These are phyloP conservation scores for Aspergillus calidoustus DNA, from an alignment of 2,329 filamentous ascomycete genomes.

Conservation along the genomic window DNA sequence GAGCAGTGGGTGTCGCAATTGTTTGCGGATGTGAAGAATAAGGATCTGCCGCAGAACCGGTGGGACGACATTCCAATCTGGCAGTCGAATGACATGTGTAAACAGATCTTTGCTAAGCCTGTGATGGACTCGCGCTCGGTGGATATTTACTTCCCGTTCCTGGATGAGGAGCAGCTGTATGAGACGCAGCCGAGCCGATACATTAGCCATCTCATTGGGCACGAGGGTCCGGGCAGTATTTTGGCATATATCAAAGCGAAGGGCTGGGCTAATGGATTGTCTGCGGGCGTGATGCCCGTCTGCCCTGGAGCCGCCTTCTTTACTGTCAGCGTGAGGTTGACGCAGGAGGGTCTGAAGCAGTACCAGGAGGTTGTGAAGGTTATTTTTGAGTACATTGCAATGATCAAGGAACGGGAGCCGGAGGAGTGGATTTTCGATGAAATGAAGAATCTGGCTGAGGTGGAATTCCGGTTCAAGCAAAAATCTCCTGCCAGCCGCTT, in stretches of 20 bases:
- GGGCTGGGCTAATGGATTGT: constrained; percentile 85
- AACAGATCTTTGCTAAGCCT: constrained; percentile 84
- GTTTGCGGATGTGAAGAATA: constrained; percentile 81
- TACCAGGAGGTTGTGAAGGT: constrained; percentile 82
- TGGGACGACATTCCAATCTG: constrained; percentile 69
- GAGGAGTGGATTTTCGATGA: constrained; percentile 95
- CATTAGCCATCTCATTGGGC: constrained; percentile 85
- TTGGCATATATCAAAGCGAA: constrained; percentile 87
- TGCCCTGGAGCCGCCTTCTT: constrained; percentile 84
- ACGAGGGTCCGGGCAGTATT: constrained; percentile 91
- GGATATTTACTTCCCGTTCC: constrained; percentile 80
- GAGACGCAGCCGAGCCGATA: constrained; percentile 84
- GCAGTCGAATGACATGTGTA: constrained; percentile 63
- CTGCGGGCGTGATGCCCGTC: constrained; percentile 74
- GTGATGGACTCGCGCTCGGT: constrained; percentile 85
- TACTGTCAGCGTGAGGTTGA: constrained; percentile 77
- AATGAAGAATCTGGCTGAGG: constrained; percentile 85
- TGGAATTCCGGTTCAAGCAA: constrained; percentile 93
- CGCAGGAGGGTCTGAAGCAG: constrained; percentile 80
- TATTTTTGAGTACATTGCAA: constrained; percentile 88
- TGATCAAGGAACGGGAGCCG: constrained; percentile 78
- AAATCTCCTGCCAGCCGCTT: constrained; percentile 90
- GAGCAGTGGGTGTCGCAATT: constrained; percentile 83
- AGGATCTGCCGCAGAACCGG: constrained; percentile 70
- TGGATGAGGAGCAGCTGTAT: constrained; percentile 79